Percentiles rank a stretch among this genome's conserved stretches.
These are phyloP conservation scores for Sporothrix mexicana DNA, from an alignment of 2,329 filamentous ascomycete species.

Conservation along the genomic window DNA sequence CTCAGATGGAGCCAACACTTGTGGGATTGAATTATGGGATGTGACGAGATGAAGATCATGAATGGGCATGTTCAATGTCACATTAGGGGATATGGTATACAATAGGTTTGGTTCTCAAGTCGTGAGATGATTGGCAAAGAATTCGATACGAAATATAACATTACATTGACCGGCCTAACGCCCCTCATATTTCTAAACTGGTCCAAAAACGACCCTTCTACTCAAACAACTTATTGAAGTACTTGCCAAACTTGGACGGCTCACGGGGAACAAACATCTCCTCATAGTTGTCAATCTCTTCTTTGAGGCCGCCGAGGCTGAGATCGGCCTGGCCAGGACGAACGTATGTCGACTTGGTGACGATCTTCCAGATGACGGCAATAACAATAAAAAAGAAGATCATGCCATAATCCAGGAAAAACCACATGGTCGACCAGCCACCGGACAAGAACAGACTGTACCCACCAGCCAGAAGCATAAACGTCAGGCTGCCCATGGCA, in stretches of 20 bases:
- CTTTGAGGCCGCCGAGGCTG: slow-evolving; percentile 38
- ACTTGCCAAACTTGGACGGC: slow-evolving; percentile 24
- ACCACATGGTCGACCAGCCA: slow-evolving; percentile 35
- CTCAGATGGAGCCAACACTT: no score
- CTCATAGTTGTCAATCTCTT: slow-evolving; percentile 50
- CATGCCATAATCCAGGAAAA: slow-evolving; percentile 37
- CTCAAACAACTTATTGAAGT: slow-evolving; percentile 33
- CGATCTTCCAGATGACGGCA: slow-evolving; percentile 30
- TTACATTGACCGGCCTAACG: no score
- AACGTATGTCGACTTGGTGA: slow-evolving; percentile 32
- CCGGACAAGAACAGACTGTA: slow-evolving; percentile 33
- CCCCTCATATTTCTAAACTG: no score
- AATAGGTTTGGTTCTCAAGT: no score
- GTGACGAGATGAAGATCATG: no score
- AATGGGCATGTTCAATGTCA: no score
- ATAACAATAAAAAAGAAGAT: slow-evolving; percentile 33
- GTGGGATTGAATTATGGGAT: no score
- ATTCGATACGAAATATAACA: no score
- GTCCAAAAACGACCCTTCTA: no score
- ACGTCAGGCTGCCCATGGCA: slow-evolving; percentile 36
- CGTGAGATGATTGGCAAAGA: no score
- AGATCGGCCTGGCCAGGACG: slow-evolving; percentile 38
- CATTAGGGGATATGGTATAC: no score
- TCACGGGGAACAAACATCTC: slow-evolving; percentile 29
- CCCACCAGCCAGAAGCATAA: slow-evolving; percentile 34